These are phyloP conservation scores for Vigna hirtella DNA, from an alignment of 306 rosid species.

Conservation along the genomic window DNA sequence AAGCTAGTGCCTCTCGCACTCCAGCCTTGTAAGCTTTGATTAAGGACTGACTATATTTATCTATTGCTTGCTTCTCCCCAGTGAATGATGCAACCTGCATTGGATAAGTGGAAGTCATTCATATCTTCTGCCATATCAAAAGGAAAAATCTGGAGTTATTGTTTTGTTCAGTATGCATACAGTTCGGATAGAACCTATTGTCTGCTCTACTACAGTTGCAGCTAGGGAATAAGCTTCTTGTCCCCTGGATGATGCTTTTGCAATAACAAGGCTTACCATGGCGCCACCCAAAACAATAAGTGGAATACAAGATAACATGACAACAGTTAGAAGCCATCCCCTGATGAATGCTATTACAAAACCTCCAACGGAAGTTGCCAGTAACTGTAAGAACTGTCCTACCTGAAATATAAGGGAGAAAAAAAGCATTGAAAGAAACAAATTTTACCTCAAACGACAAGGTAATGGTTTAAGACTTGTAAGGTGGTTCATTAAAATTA, in stretches of 20 bases:
- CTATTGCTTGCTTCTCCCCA: slow-evolving; percentile 77
- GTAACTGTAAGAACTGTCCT: slow-evolving; percentile 65
- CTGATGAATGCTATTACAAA: slow-evolving; percentile 60
- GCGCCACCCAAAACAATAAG: slow-evolving; percentile 60
- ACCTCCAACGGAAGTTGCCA: slow-evolving; percentile 64
- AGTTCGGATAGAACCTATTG: slow-evolving; percentile 75
- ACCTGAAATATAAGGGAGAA: slow-evolving; percentile 52
- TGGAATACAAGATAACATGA: slow-evolving; percentile 69
- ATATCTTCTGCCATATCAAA: slow-evolving; percentile 9
- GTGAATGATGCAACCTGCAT: slow-evolving; percentile 84
- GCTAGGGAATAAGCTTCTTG: slow-evolving; percentile 73
- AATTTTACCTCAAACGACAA: background rate
- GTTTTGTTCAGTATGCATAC: slow-evolving; percentile 46
- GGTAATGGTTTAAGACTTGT: background rate
- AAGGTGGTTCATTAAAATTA: slow-evolving; percentile 24
- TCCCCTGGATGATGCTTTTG: slow-evolving; percentile 58
- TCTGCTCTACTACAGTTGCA: slow-evolving; percentile 70
- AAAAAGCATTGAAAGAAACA: background rate
- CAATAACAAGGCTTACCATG: slow-evolving; percentile 42
- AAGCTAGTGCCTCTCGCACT: slow-evolving; percentile 63
- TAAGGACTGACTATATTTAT: slow-evolving; percentile 59
- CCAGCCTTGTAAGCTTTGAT: slow-evolving; percentile 60
- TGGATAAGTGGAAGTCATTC: slow-evolving; percentile 1
- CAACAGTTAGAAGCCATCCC: slow-evolving; percentile 78
- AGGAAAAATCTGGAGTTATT: background rate